These are phyloP conservation scores for Micractinium sp. DNA, from an alignment of 139 green algal genomes.

Conservation along the genomic window DNA sequence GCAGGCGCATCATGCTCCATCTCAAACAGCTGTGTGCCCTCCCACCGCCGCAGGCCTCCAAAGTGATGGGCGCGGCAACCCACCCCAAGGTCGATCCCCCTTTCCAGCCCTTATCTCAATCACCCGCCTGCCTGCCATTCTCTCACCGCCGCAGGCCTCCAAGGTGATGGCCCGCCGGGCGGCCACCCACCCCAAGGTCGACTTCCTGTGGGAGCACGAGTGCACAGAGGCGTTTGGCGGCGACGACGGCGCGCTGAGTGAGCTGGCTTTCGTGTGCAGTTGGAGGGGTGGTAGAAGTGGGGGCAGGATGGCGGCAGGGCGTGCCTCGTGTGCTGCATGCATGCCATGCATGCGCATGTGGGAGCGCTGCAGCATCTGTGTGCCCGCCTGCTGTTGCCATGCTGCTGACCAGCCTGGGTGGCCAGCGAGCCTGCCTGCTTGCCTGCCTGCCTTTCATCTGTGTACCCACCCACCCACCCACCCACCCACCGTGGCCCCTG, in stretches of 20 bases:
- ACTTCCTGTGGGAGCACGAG: constrained; percentile 33
- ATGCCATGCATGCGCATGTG: no score
- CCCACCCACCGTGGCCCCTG: neutral
- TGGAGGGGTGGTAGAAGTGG: neutral
- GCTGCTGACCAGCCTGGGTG: no score
- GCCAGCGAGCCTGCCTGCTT: no score
- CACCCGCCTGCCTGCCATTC: neutral
- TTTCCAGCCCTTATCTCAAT: neutral
- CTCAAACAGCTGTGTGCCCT: no score
- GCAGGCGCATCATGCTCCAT: no score
- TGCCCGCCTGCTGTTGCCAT: neutral
- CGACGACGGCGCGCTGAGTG: constrained; percentile 35
- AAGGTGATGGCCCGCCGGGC: constrained; percentile 34
- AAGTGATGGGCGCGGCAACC: constrained; percentile 25
- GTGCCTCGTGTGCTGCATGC: no score
- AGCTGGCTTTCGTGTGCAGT: neutral
- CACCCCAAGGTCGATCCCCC: constrained; percentile 33
- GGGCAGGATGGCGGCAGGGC: neutral
- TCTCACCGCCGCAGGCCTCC: neutral
- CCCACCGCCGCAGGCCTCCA: neutral
- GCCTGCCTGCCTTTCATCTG: neutral
- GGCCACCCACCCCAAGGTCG: constrained; percentile 32
- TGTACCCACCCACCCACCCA: neutral
- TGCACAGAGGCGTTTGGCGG: constrained; percentile 12
- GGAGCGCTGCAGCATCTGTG: neutral